Evolutionary conservation across 1,284 basidiomycete genomes (phyloP).

Genomic region (Paramarasmius palmivorus): DNA sequence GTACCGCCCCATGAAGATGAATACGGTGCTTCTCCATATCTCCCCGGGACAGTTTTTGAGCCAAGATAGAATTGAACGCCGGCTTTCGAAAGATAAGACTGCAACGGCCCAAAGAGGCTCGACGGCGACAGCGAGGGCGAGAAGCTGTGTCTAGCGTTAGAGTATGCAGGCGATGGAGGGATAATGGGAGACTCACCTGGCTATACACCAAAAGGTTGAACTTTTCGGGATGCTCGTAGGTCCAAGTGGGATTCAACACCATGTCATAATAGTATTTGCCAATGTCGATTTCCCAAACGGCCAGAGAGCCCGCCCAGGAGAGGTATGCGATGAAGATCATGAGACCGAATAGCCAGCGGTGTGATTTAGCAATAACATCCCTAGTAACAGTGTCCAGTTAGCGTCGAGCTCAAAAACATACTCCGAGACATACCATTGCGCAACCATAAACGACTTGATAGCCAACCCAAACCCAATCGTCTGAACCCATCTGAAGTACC

Average conservation of each 20-base stretch:
- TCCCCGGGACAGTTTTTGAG: conserved; percentile 7
- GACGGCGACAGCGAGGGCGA: conserved; percentile 13
- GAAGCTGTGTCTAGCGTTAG: conserved; percentile 1
- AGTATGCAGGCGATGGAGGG: not conserved
- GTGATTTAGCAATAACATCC: conserved; percentile 11
- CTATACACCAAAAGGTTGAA: conserved; percentile 12
- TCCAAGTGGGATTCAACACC: too few species aligned
- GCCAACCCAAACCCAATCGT: not conserved
- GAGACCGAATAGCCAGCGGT: conserved; percentile 10
- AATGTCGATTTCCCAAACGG: conserved; percentile 4
- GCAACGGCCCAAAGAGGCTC: conserved; percentile 8
- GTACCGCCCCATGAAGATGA: conserved; percentile 11
- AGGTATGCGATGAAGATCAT: conserved; percentile 6
- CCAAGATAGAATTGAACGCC: not conserved
- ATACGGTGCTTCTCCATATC: conserved; percentile 13
- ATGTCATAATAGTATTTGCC: conserved; percentile 6
- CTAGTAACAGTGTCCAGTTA: not conserved
- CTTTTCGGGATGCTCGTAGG: not conserved
- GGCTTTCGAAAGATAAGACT: conserved; percentile 1
- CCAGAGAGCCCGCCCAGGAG: conserved; percentile 9
- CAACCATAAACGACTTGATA: conserved; percentile 8
- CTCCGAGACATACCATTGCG: conserved; percentile 9
- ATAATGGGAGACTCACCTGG: conserved; percentile 7
- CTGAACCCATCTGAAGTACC: conserved; percentile 9
- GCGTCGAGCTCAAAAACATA: not conserved